Percentiles rank a stretch among this genome's conserved stretches.
phyloP scores from a whole-genome alignment of 768 basidiomycete genomes.

The Xanthoconium purpureum region DNA sequence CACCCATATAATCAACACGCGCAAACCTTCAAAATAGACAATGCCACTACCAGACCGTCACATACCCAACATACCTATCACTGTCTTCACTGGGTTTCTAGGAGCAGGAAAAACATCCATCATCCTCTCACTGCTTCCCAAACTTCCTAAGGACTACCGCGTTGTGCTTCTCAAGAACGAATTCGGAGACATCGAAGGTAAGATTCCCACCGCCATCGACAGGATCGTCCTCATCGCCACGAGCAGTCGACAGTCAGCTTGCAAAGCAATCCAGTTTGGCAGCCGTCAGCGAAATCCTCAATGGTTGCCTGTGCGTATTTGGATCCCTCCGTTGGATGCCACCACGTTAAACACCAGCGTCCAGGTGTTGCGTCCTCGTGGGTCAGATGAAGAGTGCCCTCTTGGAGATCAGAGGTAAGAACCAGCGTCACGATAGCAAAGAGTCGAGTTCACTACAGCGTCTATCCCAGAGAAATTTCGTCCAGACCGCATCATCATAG shows the following conservation, averaged over 20 bases:
- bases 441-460: neutral
- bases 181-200: slow-evolving; percentile 91
- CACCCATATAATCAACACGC: no score
- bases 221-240: slow-evolving; percentile 1
- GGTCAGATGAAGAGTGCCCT: slow-evolving; percentile 93
- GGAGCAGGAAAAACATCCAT: slow-evolving; percentile 79
- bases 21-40: no score
- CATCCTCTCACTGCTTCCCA: slow-evolving; percentile 79
- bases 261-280: slow-evolving; percentile 80
- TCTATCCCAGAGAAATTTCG: slow-evolving; percentile 61
- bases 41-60: no score
- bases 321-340: neutral
- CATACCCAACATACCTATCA: slow-evolving; percentile 64
- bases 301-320: slow-evolving; percentile 81
- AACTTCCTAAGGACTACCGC: slow-evolving; percentile 81
- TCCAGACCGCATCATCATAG: slow-evolving; percentile 92
- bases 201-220: neutral
- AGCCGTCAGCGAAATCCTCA: slow-evolving; percentile 90
- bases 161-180: slow-evolving; percentile 94
- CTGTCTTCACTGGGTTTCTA: slow-evolving; percentile 93
- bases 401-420: slow-evolving; percentile 76
- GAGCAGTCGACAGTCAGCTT: slow-evolving; percentile 85
- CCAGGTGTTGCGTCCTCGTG: slow-evolving; percentile 89
- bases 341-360: neutral
- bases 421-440: neutral